These are phyloP conservation scores for Penicillium malachiteum DNA, from an alignment of 495 filamentous ascomycete species.

Conservation along the genomic window DNA sequence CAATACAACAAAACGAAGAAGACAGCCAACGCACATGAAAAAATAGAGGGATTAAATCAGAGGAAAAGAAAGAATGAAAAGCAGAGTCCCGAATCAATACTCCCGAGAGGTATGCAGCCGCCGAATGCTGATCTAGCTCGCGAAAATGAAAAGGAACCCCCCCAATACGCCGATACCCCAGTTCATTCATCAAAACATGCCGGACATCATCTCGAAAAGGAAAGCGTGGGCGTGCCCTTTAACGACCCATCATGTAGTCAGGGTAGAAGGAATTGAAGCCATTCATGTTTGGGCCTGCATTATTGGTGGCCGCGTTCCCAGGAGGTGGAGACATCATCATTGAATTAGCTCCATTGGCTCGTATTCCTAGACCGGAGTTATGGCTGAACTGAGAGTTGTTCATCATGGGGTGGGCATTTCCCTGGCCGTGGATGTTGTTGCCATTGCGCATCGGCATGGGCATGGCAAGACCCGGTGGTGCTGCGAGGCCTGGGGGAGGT, in stretches of 20 bases:
- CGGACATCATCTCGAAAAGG: slow-evolving; percentile 43
- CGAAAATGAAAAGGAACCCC: slow-evolving; percentile 33
- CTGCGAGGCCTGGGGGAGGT: slow-evolving; percentile 69
- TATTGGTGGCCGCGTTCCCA: slow-evolving; percentile 38
- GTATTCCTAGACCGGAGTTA: slow-evolving; percentile 46
- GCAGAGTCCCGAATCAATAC: slow-evolving; percentile 39
- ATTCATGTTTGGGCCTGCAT: slow-evolving; percentile 40
- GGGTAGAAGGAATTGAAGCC: slow-evolving; percentile 51
- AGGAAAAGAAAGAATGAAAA: slow-evolving; percentile 19
- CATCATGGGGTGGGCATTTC: slow-evolving; percentile 37
- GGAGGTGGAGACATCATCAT: slow-evolving; percentile 45
- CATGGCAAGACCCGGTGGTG: slow-evolving; percentile 64
- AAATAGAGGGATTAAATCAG: slow-evolving; percentile 9
- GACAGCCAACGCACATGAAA: slow-evolving; percentile 11
- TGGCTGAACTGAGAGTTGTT: slow-evolving; percentile 37
- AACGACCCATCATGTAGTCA: slow-evolving; percentile 63
- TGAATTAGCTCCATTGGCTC: slow-evolving; percentile 40
- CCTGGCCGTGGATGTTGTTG: slow-evolving; percentile 31
- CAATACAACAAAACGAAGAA: slow-evolving; percentile 20
- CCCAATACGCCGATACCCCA: slow-evolving; percentile 48
- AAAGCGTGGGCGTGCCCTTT: slow-evolving; percentile 21
- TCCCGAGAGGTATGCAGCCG: slow-evolving; percentile 45
- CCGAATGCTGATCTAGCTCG: slow-evolving; percentile 51
- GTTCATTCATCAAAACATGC: slow-evolving; percentile 48
- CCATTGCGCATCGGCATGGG: slow-evolving; percentile 38